Conservation (phyloP, 345 rosid genomes). For the Litchi chinensis region DNA sequence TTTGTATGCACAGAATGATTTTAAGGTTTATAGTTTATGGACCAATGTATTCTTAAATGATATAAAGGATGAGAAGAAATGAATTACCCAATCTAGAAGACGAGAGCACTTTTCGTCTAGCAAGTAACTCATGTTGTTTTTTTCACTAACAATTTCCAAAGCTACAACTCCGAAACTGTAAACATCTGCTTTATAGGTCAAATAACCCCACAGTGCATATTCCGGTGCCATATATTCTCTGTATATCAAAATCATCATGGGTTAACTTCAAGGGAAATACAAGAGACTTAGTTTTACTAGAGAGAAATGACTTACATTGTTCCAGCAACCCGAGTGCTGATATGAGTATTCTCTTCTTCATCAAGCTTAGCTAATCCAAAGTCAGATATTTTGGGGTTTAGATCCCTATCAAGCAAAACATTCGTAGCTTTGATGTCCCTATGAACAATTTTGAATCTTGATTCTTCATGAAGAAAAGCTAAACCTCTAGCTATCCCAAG, state of each 20-base stretch:
- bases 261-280: neutral
- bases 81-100: constrained; percentile 44
- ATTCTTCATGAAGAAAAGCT: constrained; percentile 35
- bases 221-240: constrained; percentile 62
- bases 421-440: constrained; percentile 61
- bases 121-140: constrained; percentile 3
- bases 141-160: constrained; percentile 46
- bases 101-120: constrained; percentile 22
- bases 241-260: constrained; percentile 4
- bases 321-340: constrained; percentile 60
- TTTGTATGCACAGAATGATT: neutral
- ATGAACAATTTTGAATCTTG: constrained; percentile 48
- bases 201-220: constrained; percentile 42
- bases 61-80: neutral
- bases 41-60: too few relatives aligned
- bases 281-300: neutral
- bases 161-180: constrained; percentile 50
- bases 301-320: constrained; percentile 37
- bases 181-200: constrained; percentile 51
- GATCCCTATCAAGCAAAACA: constrained; percentile 45
- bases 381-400: constrained; percentile 61
- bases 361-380: constrained; percentile 65
- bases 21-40: neutral
- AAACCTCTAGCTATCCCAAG: constrained; percentile 33
- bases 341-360: constrained; percentile 48